These are phyloP conservation scores for Trapa bicornis DNA, from an alignment of 345 rosid species.

Conservation along the genomic window DNA sequence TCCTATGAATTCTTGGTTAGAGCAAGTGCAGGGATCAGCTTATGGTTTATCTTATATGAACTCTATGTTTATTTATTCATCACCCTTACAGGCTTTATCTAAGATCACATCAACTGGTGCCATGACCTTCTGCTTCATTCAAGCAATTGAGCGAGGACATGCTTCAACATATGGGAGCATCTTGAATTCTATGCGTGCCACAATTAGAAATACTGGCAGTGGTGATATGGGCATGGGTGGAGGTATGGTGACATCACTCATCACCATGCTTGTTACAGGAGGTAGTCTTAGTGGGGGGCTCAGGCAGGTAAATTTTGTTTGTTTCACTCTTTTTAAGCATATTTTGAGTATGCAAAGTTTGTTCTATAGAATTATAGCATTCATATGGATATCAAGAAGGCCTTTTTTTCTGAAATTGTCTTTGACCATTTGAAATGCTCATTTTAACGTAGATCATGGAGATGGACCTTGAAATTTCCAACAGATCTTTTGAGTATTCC, in stretches of 20 bases:
- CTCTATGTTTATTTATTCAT: background rate
- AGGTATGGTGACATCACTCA: constrained; percentile 51
- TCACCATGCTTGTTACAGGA: constrained; percentile 64
- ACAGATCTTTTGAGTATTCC: background rate
- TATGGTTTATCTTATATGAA: too few species aligned
- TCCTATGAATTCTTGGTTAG: too few species aligned
- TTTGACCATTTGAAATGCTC: background rate
- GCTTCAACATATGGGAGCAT: constrained; percentile 63
- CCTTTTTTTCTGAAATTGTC: background rate
- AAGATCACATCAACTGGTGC: constrained; percentile 77
- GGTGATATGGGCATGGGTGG: constrained; percentile 27
- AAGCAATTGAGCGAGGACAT: constrained; percentile 66
- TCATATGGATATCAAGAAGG: background rate
- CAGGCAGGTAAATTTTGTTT: constrained; percentile 35
- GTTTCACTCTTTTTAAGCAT: background rate
- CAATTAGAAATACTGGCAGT: constrained; percentile 43
- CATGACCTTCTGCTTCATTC: constrained; percentile 82
- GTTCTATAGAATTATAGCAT: background rate
- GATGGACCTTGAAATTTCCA: background rate
- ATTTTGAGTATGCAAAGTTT: background rate
- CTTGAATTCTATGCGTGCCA: constrained; percentile 53
- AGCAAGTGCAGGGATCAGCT: background rate
- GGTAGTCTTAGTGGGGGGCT: constrained; percentile 47
- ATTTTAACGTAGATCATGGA: background rate
- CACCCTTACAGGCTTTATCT: constrained; percentile 50